Evolutionary conservation across 768 basidiomycete genomes (phyloP).

Genomic region (Mycena alexandri): DNA sequence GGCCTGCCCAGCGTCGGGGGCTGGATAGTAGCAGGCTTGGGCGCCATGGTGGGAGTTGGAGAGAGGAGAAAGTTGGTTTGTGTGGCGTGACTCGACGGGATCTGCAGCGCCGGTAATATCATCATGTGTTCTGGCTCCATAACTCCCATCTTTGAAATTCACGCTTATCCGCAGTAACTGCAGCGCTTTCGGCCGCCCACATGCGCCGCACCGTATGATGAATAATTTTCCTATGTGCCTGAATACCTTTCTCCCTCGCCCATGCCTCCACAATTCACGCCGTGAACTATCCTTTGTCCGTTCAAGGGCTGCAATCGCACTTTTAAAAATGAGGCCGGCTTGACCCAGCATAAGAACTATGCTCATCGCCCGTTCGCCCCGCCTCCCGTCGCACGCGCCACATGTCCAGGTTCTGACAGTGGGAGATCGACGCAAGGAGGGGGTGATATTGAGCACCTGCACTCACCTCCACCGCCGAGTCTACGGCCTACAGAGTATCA

Average conservation of each 20-base stretch:
- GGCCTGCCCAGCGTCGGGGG: no score
- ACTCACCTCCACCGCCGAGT: neutral
- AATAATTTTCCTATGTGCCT: neutral
- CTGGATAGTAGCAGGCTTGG: neutral
- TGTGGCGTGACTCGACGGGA: neutral
- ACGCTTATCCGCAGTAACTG: no score
- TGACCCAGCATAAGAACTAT: neutral
- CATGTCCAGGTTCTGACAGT: neutral
- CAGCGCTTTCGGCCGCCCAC: neutral
- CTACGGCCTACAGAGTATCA: neutral
- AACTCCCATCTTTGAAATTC: constrained; percentile 4
- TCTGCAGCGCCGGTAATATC: no score
- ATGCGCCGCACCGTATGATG: neutral
- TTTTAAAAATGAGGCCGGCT: neutral
- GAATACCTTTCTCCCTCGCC: neutral
- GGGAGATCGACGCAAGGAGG: neutral
- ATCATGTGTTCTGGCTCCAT: no score
- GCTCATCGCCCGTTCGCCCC: neutral
- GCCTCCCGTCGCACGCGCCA: neutral
- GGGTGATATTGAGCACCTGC: neutral
- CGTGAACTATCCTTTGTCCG: neutral
- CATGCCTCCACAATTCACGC: neutral
- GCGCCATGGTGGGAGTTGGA: constrained; percentile 2
- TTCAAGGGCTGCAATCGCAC: neutral
- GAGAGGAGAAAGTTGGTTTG: neutral